Evolutionary conservation across 2,329 filamentous ascomycete genomes (phyloP).

Genomic region (Paracoccidioides brasiliensis): DNA sequence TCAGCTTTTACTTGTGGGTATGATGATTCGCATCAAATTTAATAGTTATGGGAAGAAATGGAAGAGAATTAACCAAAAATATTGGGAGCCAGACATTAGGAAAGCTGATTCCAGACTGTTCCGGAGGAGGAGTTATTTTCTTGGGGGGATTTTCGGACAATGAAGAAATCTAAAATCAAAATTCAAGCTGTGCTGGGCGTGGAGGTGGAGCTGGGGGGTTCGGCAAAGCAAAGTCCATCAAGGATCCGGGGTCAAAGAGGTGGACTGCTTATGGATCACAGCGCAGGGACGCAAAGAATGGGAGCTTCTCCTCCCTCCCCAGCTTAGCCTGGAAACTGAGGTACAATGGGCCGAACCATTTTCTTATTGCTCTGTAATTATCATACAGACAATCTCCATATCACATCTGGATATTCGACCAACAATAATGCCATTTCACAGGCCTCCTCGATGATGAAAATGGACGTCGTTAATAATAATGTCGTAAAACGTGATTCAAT

Average conservation of each 20-base stretch:
- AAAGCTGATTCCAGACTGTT: background rate
- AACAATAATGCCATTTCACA: background rate
- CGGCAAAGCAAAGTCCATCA: no score
- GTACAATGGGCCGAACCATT: background rate
- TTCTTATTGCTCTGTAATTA: background rate
- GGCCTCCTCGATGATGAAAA: background rate
- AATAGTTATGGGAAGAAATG: background rate
- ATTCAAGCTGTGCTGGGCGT: background rate
- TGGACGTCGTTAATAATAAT: background rate
- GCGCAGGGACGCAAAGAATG: no score
- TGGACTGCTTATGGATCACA: no score
- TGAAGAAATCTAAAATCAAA: background rate
- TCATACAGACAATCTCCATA: background rate
- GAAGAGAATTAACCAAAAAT: background rate
- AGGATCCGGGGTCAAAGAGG: no score
- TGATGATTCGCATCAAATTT: background rate
- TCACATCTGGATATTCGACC: background rate
- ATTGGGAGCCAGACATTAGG: background rate
- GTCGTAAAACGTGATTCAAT: background rate
- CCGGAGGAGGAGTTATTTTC: background rate
- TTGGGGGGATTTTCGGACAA: background rate
- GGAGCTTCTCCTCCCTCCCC: no score
- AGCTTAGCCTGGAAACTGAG: background rate
- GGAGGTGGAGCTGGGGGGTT: background rate
- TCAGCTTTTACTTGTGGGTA: background rate